Percentiles rank a stretch among this genome's conserved stretches.
Conservation (phyloP, 2,329 filamentous ascomycete genomes). For the Capronia epimyces region DNA sequence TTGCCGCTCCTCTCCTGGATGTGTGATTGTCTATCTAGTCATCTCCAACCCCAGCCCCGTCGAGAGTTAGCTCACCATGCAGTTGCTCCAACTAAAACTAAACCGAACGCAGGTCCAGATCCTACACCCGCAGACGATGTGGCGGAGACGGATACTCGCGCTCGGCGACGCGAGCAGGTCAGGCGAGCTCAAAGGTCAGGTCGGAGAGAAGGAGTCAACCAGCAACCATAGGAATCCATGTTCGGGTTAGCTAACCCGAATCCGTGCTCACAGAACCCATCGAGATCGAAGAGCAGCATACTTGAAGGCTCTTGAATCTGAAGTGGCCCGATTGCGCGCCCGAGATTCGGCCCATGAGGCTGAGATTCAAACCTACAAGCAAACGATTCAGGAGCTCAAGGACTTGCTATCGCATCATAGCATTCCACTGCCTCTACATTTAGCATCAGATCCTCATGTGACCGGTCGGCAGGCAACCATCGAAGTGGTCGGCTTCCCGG, state of each 20-base stretch:
- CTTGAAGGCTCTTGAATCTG: constrained; percentile 31
- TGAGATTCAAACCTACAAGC: constrained; percentile 11
- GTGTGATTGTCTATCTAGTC: too few relatives aligned
- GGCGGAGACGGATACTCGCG: constrained; percentile 11
- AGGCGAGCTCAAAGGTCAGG: constrained; percentile 31
- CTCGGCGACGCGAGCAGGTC: constrained; percentile 31
- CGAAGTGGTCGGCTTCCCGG: constrained; percentile 14
- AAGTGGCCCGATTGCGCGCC: constrained; percentile 30
- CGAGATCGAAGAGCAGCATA: constrained; percentile 33
- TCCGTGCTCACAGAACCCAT: constrained; percentile 28
- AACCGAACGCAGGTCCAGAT: not conserved
- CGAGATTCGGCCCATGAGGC: constrained; percentile 24
- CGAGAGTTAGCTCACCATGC: too few relatives aligned
- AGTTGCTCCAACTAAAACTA: not conserved
- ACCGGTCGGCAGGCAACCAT: constrained; percentile 17
- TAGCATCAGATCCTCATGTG: constrained; percentile 19
- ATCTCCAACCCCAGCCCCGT: too few relatives aligned
- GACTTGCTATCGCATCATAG: constrained; percentile 23
- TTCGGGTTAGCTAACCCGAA: constrained; percentile 2
- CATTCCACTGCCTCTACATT: constrained; percentile 19
- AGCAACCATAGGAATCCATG: not conserved
- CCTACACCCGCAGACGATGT: constrained; percentile 1
- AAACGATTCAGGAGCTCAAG: constrained; percentile 22
- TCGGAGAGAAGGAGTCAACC: not conserved
- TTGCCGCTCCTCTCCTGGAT: too few relatives aligned